These are phyloP conservation scores for Massarina eburnea DNA, from an alignment of 2,329 filamentous ascomycete genomes.

Conservation along the genomic window DNA sequence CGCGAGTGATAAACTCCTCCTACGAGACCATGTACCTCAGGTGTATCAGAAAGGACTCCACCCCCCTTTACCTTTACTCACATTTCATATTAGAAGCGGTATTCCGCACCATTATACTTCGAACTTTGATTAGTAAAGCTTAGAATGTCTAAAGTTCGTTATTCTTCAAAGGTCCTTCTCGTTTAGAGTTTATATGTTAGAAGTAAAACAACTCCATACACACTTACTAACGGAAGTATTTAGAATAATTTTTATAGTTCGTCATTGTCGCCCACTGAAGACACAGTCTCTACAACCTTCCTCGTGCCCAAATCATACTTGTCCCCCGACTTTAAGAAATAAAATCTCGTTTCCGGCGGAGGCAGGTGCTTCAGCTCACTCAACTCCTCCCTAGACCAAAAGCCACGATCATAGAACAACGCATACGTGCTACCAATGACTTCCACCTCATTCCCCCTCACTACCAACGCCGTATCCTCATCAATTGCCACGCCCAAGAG, in stretches of 20 bases:
- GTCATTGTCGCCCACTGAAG: not conserved
- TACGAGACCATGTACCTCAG: too few species aligned
- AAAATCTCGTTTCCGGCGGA: conserved; percentile 21
- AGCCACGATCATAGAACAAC: conserved; percentile 25
- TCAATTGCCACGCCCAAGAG: conserved; percentile 26
- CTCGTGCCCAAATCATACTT: conserved; percentile 21
- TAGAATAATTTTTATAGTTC: not conserved
- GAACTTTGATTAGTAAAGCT: too few species aligned
- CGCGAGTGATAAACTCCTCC: too few species aligned
- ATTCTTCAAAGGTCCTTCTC: too few species aligned
- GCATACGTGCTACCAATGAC: conserved; percentile 30
- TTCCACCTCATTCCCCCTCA: conserved; percentile 23
- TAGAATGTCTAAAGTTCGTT: too few species aligned
- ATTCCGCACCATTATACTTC: too few species aligned
- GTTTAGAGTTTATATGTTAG: too few species aligned
- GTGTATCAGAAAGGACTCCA: too few species aligned
- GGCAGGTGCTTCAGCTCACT: conserved; percentile 15
- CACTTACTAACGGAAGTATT: too few species aligned
- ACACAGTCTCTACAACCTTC: conserved; percentile 9
- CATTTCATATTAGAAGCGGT: too few species aligned
- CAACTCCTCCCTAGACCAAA: conserved; percentile 26
- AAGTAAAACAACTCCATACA: too few species aligned
- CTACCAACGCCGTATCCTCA: conserved; percentile 27
- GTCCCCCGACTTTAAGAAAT: conserved; percentile 23
- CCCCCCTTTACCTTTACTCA: too few species aligned